Evolutionary conservation across 148 eudicot species (phyloP).

Genomic region (Chenopodium formosanum): DNA sequence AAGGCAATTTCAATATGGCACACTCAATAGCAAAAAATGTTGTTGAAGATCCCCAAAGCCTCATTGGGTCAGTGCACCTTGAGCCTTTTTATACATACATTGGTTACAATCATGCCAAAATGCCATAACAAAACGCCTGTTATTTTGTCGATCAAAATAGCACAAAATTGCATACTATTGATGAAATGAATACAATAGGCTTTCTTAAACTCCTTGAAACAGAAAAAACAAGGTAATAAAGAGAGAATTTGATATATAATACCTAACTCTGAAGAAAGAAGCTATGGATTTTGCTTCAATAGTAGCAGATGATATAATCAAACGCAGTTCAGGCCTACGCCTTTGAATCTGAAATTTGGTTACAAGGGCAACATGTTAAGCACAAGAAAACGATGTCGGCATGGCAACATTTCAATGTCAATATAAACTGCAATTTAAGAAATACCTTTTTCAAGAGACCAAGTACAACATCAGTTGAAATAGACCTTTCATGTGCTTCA

Average conservation of each 20-base stretch:
- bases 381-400: slow-evolving; percentile 5
- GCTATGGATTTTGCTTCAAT: slow-evolving; percentile 98
- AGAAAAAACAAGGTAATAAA: neutral
- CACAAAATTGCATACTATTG: neutral
- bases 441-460: slow-evolving; percentile 96
- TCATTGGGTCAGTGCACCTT: too few species aligned
- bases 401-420: neutral
- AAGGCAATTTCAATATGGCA: too few species aligned
- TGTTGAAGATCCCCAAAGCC: too few species aligned
- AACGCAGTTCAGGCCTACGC: slow-evolving; percentile 88
- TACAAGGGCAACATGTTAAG: slow-evolving; percentile 8
- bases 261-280: slow-evolving; percentile 73
- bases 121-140: too few species aligned
- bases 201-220: neutral
- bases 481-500: slow-evolving; percentile 99
- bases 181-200: neutral
- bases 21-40: too few species aligned
- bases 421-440: neutral
- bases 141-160: too few species aligned
- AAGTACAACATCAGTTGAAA: slow-evolving; percentile 83
- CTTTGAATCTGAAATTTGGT: slow-evolving; percentile 68
- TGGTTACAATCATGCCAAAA: too few species aligned
- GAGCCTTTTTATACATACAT: too few species aligned
- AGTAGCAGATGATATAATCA: slow-evolving; percentile 92
- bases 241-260: neutral